A percentile compares a stretch with the other conserved stretches of the same genome.
These are phyloP conservation scores for Colletotrichum sp. DNA, from an alignment of 2,329 filamentous ascomycete species.

Conservation along the genomic window DNA sequence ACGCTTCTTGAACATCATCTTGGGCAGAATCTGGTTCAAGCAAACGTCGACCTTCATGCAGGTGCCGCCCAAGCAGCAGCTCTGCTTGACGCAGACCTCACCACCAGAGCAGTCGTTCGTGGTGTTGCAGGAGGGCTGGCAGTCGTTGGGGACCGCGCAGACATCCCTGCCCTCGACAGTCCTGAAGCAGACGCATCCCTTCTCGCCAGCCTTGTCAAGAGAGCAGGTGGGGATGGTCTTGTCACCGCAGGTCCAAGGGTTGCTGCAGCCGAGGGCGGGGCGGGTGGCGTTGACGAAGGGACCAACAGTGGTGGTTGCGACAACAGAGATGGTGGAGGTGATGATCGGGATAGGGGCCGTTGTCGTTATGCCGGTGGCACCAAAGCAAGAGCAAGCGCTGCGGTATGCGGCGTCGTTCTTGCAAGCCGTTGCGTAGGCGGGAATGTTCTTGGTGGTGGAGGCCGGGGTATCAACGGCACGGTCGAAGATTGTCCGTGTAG, in stretches of 20 bases:
- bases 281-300: conserved; percentile 12
- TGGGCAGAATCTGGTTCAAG: background rate
- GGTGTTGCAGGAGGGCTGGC: background rate
- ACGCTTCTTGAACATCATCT: conserved; percentile 14
- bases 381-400: conserved; percentile 32
- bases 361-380: conserved; percentile 26
- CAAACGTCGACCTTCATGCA: conserved; percentile 18
- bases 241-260: conserved; percentile 7
- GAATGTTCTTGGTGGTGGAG: conserved; percentile 63
- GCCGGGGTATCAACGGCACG: conserved; percentile 40
- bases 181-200: conserved; percentile 12
- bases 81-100: conserved; percentile 18
- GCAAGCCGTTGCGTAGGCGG: conserved; percentile 30
- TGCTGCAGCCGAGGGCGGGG: background rate
- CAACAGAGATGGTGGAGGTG: conserved; percentile 43
- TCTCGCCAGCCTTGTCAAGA: background rate
- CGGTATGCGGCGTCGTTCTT: conserved; percentile 21
- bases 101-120: background rate
- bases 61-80: conserved; percentile 3
- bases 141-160: conserved; percentile 11
- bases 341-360: conserved; percentile 41
- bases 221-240: background rate
- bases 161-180: conserved; percentile 6
- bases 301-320: background rate
- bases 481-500: background rate